Conservation (phyloP, 495 filamentous ascomycete genomes). For the Neurospora sp. region DNA sequence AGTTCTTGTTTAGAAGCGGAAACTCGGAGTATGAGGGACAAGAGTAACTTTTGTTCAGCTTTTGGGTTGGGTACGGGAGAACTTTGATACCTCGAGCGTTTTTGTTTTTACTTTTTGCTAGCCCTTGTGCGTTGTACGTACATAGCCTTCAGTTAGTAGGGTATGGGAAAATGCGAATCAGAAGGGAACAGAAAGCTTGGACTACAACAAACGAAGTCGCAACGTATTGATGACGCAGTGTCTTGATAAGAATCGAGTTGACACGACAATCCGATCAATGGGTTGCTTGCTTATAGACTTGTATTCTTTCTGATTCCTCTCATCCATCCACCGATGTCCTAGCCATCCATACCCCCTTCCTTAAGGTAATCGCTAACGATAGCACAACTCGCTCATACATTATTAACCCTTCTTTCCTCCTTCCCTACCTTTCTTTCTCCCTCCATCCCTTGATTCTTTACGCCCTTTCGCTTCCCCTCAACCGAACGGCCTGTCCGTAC, state of each 20-base stretch:
- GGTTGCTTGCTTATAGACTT: background rate
- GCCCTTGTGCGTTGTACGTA: background rate
- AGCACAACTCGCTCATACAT: constrained; percentile 9
- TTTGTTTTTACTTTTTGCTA: background rate
- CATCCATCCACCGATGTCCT: background rate
- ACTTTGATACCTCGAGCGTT: background rate
- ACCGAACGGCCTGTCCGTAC: constrained; percentile 89
- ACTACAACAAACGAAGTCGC: background rate
- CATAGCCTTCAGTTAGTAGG: background rate
- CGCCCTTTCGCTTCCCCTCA: constrained; percentile 86
- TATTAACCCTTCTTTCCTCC: background rate
- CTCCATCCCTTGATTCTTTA: constrained; percentile 16
- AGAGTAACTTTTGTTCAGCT: background rate
- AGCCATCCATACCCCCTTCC: background rate
- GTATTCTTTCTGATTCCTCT: background rate
- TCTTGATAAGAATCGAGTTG: background rate
- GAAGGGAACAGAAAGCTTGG: background rate
- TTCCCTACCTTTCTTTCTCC: background rate
- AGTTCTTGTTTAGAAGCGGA: background rate
- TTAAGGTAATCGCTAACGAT: background rate
- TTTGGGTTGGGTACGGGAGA: background rate
- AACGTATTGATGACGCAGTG: background rate
- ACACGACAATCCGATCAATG: background rate
- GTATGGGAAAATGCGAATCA: background rate
- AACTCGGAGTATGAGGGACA: background rate